Conservation (phyloP, 1,284 basidiomycete species). For the Neolentinus lepideus region DNA sequence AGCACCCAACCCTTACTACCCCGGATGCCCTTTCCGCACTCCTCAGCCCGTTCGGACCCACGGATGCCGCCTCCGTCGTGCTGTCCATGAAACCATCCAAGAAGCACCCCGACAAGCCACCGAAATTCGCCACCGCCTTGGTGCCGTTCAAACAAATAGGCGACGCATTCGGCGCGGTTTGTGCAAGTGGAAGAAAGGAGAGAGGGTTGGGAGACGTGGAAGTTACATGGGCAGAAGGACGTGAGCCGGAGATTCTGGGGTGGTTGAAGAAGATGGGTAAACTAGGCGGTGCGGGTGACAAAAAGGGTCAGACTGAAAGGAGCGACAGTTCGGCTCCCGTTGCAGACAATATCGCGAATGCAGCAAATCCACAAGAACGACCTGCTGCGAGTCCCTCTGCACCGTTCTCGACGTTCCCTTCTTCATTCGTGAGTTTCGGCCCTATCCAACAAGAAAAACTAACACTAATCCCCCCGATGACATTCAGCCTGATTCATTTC, state of each 20-base stretch:
- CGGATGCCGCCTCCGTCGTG: conserved; percentile 58
- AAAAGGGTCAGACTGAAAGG: too few species aligned
- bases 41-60: conserved; percentile 51
- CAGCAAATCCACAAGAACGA: neutral
- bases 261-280: conserved; percentile 72
- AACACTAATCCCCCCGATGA: too few species aligned
- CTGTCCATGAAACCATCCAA: conserved; percentile 56
- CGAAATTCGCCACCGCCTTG: conserved; percentile 61
- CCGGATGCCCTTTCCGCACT: conserved; percentile 41
- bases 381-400: conserved; percentile 7
- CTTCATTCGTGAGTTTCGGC: conserved; percentile 52
- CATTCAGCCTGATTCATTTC: conserved; percentile 13
- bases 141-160: conserved; percentile 69
- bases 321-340: too few species aligned
- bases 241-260: conserved; percentile 66
- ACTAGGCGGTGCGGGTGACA: conserved; percentile 29
- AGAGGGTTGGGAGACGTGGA: conserved; percentile 34
- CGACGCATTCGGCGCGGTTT: conserved; percentile 66
- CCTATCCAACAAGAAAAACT: too few species aligned
- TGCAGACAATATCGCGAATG: too few species aligned
- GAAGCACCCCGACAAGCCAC: conserved; percentile 41
- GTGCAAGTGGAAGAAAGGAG: conserved; percentile 45
- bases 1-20: conserved; percentile 48
- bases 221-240: conserved; percentile 46
- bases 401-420: conserved; percentile 48